These are phyloP conservation scores for Mucor sp. DNA, from an alignment of 371 early-diverging fungal genomes.

Conservation along the genomic window DNA sequence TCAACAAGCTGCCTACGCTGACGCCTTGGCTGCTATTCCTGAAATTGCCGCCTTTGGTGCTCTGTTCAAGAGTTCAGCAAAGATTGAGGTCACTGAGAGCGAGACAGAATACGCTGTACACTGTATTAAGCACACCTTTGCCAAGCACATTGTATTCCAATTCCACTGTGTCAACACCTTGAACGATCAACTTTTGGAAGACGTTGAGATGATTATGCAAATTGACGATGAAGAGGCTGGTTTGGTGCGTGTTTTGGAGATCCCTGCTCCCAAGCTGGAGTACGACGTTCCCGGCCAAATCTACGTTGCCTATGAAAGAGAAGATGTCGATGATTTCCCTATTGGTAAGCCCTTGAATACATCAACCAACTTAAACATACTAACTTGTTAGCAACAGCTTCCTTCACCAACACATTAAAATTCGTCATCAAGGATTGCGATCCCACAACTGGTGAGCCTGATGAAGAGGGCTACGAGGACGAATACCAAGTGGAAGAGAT, in stretches of 20 bases:
- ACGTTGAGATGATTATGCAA: constrained; percentile 86
- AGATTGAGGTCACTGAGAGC: constrained; percentile 86
- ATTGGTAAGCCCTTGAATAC: constrained; percentile 39
- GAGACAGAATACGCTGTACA: constrained; percentile 96
- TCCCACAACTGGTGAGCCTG: constrained; percentile 87
- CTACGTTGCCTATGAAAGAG: constrained; percentile 81
- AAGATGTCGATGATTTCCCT: constrained; percentile 60
- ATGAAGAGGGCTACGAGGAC: constrained; percentile 93
- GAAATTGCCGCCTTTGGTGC: constrained; percentile 84
- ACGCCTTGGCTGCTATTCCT: constrained; percentile 76
- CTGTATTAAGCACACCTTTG: constrained; percentile 92
- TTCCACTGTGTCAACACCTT: constrained; percentile 94
- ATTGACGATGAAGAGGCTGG: constrained; percentile 69
- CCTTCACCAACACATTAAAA: constrained; percentile 87
- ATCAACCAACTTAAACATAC: too few relatives aligned
- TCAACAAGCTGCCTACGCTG: constrained; percentile 75
- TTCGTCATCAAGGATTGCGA: constrained; percentile 95
- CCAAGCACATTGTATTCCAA: constrained; percentile 92
- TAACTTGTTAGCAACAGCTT: constrained; percentile 38
- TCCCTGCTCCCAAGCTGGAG: constrained; percentile 72
- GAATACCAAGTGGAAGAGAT: constrained; percentile 93
- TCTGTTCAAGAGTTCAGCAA: constrained; percentile 81
- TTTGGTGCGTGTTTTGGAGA: constrained; percentile 54
- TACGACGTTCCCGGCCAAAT: constrained; percentile 80
- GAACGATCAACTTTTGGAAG: constrained; percentile 89